Evolutionary conservation across 2,329 filamentous ascomycete species (phyloP), one percentile per base, ranked within the genome.

Genomic region (Cercospora sesami): DNA sequence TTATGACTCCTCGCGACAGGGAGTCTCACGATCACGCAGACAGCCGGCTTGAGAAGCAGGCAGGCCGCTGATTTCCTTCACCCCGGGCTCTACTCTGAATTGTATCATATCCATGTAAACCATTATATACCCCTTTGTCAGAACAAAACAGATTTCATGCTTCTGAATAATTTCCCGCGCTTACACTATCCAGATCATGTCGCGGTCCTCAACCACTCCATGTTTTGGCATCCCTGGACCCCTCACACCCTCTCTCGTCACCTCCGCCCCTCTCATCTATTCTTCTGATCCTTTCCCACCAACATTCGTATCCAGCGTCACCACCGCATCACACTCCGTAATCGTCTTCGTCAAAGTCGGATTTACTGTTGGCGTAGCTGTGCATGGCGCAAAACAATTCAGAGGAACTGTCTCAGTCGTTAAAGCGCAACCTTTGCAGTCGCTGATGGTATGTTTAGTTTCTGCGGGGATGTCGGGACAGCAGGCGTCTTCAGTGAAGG

Each of bases 311-410:
- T 53, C 23, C 48, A 53, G n/a, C 5, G 48, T 53, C n/a, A 53
- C 3, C 23, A 23, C 26, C 23, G 48, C 48, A 63, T 57, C 61
- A 39, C 61, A 71, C 28, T 55, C 66, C 58, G 36, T 61, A 2
- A 66, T 28, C 26, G 68, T 64, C 14, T 51, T 68, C 3, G 61
- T 63, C 61, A 63, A 55, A 14, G 45, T 16, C 16, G 31, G 42
- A 48, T 66, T 58, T 5, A 63, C 45, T 4, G 64, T 66, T 21
- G 45, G 33, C 16, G 64, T 28, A n/a, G 28, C 51, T 6, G 60
- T 64, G 28, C 67, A 67, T 14, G 67, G 60, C 2, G 57, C 64
- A 16, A 69, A 67, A 28, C 67, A 69, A n/a, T 36, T 39, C 10
- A 69, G 18, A 4, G 67, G 64, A 2, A 66, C 9, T 3, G 67